These are phyloP conservation scores for Chaetomiaceae sp. DNA, from an alignment of 2,329 filamentous ascomycete genomes.

Conservation along the genomic window DNA sequence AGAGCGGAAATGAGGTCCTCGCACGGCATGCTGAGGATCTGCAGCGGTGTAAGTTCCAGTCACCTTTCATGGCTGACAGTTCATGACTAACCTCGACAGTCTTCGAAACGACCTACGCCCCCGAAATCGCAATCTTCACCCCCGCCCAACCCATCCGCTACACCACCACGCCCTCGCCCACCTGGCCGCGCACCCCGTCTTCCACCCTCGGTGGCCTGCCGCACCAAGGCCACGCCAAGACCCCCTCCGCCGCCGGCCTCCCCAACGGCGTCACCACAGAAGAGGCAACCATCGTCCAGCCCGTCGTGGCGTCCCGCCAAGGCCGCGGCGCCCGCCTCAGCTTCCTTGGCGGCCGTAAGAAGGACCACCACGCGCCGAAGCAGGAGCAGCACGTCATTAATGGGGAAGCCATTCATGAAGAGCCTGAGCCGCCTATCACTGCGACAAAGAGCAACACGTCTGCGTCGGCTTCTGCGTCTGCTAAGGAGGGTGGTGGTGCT, in stretches of 20 bases:
- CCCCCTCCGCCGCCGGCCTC: not conserved
- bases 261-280: conserved; percentile 36
- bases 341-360: conserved; percentile 53
- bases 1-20: conserved; percentile 57
- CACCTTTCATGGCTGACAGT: not conserved
- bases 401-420: conserved; percentile 12
- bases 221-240: conserved; percentile 3
- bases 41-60: conserved; percentile 54
- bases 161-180: conserved; percentile 41
- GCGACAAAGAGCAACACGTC: not conserved
- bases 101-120: conserved; percentile 59
- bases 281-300: conserved; percentile 47
- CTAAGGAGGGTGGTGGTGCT: not conserved
- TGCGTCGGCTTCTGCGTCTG: no score
- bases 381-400: not conserved
- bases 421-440: not conserved
- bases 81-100: conserved; percentile 37
- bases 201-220: conserved; percentile 32
- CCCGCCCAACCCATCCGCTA: conserved; percentile 44
- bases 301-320: conserved; percentile 48
- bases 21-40: conserved; percentile 55
- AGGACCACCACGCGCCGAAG: conserved; percentile 32
- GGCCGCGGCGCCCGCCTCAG: conserved; percentile 51
- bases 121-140: conserved; percentile 61
- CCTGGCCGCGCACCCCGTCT: conserved; percentile 48